These are phyloP conservation scores for Bruguiera gymnorhiza DNA, from an alignment of 345 rosid genomes.

Conservation along the genomic window DNA sequence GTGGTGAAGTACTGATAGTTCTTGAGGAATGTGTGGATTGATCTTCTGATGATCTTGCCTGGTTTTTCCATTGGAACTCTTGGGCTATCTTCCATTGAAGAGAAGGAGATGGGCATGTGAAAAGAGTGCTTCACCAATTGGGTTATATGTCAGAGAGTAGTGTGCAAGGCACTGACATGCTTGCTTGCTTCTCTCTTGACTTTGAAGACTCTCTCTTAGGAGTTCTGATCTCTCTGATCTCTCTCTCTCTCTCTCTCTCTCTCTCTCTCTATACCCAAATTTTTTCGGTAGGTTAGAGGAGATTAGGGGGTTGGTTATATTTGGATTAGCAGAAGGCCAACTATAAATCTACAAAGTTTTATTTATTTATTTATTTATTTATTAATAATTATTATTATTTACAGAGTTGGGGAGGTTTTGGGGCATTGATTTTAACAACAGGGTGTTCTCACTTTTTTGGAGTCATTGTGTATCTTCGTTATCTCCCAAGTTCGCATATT, in stretches of 20 bases:
- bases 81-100: conserved; percentile 7
- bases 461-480: not conserved
- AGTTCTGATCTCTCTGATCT: not conserved
- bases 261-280: not conserved
- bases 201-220: not conserved
- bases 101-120: not conserved
- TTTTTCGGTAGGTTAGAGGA: conserved; percentile 12
- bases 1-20: conserved; percentile 58
- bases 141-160: not conserved
- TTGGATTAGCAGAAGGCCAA: conserved; percentile 17
- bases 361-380: no score
- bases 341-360: conserved; percentile 7
- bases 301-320: conserved; percentile 13
- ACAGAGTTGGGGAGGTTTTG: conserved; percentile 13
- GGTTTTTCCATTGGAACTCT: conserved; percentile 47
- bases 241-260: no score
- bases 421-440: conserved; percentile 13
- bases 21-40: conserved; percentile 58
- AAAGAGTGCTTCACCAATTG: not conserved
- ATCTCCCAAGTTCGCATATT: not conserved
- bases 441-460: not conserved
- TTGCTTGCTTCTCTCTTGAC: not conserved
- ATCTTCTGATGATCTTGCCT: conserved; percentile 55
- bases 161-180: not conserved
- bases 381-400: no score